Evolutionary conservation across 1,139 yeast species (phyloP).

Genomic region (Nematodospora anomalae): DNA sequence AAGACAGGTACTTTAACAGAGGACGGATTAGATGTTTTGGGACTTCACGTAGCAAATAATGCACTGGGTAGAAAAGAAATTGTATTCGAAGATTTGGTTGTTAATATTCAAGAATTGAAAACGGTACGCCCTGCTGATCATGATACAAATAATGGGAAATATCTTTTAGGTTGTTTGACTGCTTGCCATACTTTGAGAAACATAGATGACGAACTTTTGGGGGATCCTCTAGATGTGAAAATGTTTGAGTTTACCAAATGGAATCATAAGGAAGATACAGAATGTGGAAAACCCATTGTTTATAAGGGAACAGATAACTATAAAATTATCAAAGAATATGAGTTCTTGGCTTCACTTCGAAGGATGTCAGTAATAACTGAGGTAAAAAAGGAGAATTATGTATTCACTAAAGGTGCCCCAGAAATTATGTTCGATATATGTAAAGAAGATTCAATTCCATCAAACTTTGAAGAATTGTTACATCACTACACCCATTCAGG

Average conservation of each 20-base stretch:
- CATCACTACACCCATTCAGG: slow-evolving; percentile 91
- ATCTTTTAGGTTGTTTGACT: slow-evolving; percentile 58
- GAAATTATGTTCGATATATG: slow-evolving; percentile 89
- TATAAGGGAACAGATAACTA: slow-evolving; percentile 40
- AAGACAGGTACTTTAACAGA: slow-evolving; percentile 97
- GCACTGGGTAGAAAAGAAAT: slow-evolving; percentile 53
- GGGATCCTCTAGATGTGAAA: slow-evolving; percentile 90
- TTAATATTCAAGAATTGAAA: slow-evolving; percentile 22
- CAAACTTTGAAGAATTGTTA: slow-evolving; percentile 68
- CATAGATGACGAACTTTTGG: slow-evolving; percentile 77
- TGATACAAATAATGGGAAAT: slow-evolving; percentile 32
- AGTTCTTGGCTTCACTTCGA: slow-evolving; percentile 79
- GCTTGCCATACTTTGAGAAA: slow-evolving; percentile 85
- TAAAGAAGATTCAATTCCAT: slow-evolving; percentile 66
- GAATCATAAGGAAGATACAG: slow-evolving; percentile 63
- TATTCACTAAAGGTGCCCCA: slow-evolving; percentile 94
- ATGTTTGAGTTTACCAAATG: slow-evolving; percentile 91
- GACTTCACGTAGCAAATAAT: slow-evolving; percentile 66
- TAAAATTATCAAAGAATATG: slow-evolving; percentile 70
- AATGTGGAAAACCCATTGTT: slow-evolving; percentile 27
- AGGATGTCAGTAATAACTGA: slow-evolving; percentile 85
- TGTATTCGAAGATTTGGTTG: slow-evolving; percentile 48
- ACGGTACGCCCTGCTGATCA: slow-evolving; percentile 15
- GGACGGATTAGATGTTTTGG: slow-evolving; percentile 91
- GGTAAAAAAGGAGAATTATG: slow-evolving; percentile 35